Evolutionary conservation across 2,329 filamentous ascomycete species (phyloP).

Genomic region (Ophiostoma australiae): DNA sequence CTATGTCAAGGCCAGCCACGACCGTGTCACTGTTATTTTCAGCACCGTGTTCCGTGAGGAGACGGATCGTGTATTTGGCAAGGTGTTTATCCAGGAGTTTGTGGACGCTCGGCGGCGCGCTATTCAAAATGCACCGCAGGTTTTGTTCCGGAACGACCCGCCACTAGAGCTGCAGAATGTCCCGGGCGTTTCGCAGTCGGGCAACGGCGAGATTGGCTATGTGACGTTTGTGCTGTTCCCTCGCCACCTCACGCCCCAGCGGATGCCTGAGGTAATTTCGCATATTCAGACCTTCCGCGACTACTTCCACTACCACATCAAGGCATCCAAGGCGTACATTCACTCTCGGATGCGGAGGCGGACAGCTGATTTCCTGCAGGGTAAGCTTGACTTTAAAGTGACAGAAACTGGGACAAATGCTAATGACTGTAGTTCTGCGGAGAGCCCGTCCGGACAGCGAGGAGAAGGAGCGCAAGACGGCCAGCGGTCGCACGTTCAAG

Average conservation of each 20-base stretch:
- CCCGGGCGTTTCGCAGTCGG: slow-evolving; percentile 70
- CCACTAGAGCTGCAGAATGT: slow-evolving; percentile 86
- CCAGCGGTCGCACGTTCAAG: slow-evolving; percentile 89
- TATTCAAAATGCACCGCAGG: slow-evolving; percentile 97
- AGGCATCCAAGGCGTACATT: slow-evolving; percentile 98
- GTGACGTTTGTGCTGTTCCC: slow-evolving; percentile 98
- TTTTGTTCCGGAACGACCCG: slow-evolving; percentile 90
- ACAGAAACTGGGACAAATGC: background rate
- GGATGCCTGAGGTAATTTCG: slow-evolving; percentile 91
- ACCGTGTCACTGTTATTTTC: slow-evolving; percentile 98
- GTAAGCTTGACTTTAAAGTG: slow-evolving; percentile 45
- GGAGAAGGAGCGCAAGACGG: slow-evolving; percentile 97
- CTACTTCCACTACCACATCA: slow-evolving; percentile 99
- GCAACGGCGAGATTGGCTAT: slow-evolving; percentile 86
- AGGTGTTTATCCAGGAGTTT: slow-evolving; percentile 98
- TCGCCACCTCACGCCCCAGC: slow-evolving; percentile 82
- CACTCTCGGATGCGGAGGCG: slow-evolving; percentile 96
- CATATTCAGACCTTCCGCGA: slow-evolving; percentile 99
- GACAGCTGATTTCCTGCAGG: slow-evolving; percentile 97
- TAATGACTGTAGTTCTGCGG: slow-evolving; percentile 67
- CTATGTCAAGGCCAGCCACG: slow-evolving; percentile 94
- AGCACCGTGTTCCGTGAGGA: slow-evolving; percentile 97
- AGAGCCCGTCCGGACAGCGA: slow-evolving; percentile 91
- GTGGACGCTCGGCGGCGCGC: slow-evolving; percentile 91
- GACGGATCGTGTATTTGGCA: slow-evolving; percentile 94